Base-by-base conservation (phyloP, 2,329 filamentous ascomycete genomes). In the Calonectria honghensis region DNA sequence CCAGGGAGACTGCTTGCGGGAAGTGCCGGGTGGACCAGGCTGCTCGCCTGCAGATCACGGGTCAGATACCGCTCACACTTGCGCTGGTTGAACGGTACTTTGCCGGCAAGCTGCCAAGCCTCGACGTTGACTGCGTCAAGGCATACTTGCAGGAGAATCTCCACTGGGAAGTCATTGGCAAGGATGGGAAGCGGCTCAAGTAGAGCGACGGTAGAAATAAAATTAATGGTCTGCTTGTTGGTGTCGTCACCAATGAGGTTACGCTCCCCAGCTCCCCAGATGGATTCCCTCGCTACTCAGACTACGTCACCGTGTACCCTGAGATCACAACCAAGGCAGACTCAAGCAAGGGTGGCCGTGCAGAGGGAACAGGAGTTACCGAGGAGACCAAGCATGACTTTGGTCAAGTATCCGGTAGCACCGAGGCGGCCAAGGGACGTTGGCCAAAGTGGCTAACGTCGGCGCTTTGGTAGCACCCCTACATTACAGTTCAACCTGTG, bases 291-390 rank as follows among this genome's bases (percentile, higher is more conserved):
- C 7, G 31, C n/a, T 57, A 57, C 52, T 57, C 52, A 2, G 31
- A 57, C 3, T 57, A 57, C 37, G 31, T 57, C 52, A 57, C 52
- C 2, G 18, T 57, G 18, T 37, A 57, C 31, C 52, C 52, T 14
- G 52, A 57, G 52, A 57, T 57, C 31, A 57, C 52, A 18, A 57
- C 52, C 4, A 57, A 57, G 31, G 52, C 18, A 14, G 18, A 11
- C 20, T 2, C 7, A n/a, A 57, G 18, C 29, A 18, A 57, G 31
- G 52, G 52, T 24, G 52, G 52, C 13, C 52, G 52, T 35, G 52
- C 31, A 24, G 52, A 57, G 27, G 52, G 52, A n/a, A 57, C 52
- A n/a, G 52, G 52, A 35, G 31, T 57, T n/a, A 57, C 52, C 18
- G 52, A 57, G 52, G 52, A 35, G 7, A 57, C 32, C 31, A 57